Evolutionary conservation across 305 asterid genomes (phyloP).

Genomic region (Salvia sclarea): DNA sequence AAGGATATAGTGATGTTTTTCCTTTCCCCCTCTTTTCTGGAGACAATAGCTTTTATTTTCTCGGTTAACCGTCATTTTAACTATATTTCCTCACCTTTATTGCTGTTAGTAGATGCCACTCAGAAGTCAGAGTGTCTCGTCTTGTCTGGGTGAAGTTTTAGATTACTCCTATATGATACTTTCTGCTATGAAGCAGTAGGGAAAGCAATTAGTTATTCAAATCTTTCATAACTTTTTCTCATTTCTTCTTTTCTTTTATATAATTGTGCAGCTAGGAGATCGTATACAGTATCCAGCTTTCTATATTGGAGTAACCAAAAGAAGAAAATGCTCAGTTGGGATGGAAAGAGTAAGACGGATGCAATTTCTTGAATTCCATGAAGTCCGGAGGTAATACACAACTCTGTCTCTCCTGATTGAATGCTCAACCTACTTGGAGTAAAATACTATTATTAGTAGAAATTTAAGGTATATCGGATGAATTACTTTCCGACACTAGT

Average conservation of each 20-base stretch:
- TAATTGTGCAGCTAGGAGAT: slow-evolving; percentile 66
- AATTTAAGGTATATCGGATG: neutral
- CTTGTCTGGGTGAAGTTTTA: slow-evolving; percentile 12
- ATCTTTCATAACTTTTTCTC: neutral
- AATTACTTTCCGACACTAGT: neutral
- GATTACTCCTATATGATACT: slow-evolving; percentile 2
- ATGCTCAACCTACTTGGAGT: neutral
- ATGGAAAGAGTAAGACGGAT: slow-evolving; percentile 55
- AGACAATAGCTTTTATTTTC: neutral
- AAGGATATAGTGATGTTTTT: neutral
- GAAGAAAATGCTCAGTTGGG: slow-evolving; percentile 75
- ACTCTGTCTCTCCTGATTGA: slow-evolving; percentile 15
- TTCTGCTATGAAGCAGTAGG: slow-evolving; percentile 20
- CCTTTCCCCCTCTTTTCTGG: neutral
- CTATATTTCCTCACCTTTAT: slow-evolving; percentile 8
- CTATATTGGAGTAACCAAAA: slow-evolving; percentile 75
- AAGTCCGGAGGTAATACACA: slow-evolving; percentile 60
- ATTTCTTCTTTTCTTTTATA: neutral
- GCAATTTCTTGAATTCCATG: slow-evolving; percentile 79
- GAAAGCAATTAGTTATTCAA: slow-evolving; percentile 10
- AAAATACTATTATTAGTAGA: neutral
- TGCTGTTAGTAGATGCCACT: slow-evolving; percentile 8
- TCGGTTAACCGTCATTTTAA: neutral
- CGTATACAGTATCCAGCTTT: slow-evolving; percentile 46
- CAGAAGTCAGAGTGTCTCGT: slow-evolving; percentile 13